A percentile compares a stretch with the other conserved stretches of the same genome.
These are phyloP conservation scores for Colletotrichum lini DNA, from an alignment of 2,329 filamentous ascomycete species.

Conservation along the genomic window DNA sequence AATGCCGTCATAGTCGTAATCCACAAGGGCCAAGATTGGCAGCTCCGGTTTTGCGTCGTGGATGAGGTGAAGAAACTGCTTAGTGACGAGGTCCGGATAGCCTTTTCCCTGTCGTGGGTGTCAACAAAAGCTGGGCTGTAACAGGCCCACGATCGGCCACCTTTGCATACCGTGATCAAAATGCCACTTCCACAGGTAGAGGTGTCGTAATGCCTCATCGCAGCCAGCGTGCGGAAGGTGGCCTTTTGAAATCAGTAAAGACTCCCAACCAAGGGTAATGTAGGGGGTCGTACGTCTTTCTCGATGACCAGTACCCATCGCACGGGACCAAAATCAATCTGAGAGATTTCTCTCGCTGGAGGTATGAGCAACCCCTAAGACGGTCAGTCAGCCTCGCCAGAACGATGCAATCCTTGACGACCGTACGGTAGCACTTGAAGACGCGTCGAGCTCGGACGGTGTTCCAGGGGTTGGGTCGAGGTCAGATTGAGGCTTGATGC, in stretches of 20 bases:
- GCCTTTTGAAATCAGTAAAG: conserved; percentile 64
- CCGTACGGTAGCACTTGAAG: conserved; percentile 49
- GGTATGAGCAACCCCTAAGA: conserved; percentile 74
- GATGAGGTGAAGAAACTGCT: conserved; percentile 73
- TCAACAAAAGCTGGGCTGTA: conserved; percentile 19
- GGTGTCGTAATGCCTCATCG: conserved; percentile 67
- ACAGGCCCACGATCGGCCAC: too few relatives aligned
- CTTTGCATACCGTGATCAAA: conserved; percentile 73
- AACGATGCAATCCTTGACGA: conserved; percentile 4
- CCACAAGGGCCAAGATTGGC: conserved; percentile 75
- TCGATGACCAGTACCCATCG: conserved; percentile 82
- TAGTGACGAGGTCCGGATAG: conserved; percentile 82
- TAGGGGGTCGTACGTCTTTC: conserved; percentile 73
- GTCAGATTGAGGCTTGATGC: conserved; percentile 39
- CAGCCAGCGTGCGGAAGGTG: conserved; percentile 78
- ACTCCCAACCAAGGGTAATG: background rate
- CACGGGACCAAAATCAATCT: conserved; percentile 63
- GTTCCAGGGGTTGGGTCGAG: conserved; percentile 27
- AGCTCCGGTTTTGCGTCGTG: conserved; percentile 62
- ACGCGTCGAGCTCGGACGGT: conserved; percentile 47
- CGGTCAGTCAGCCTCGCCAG: background rate
- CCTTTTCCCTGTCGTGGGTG: conserved; percentile 77
- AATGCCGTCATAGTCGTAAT: conserved; percentile 84
- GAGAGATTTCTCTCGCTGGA: conserved; percentile 61
- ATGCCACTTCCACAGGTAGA: conserved; percentile 69